Base-by-base conservation (phyloP, 495 filamentous ascomycete species). In the Choiromyces venosus region DNA sequence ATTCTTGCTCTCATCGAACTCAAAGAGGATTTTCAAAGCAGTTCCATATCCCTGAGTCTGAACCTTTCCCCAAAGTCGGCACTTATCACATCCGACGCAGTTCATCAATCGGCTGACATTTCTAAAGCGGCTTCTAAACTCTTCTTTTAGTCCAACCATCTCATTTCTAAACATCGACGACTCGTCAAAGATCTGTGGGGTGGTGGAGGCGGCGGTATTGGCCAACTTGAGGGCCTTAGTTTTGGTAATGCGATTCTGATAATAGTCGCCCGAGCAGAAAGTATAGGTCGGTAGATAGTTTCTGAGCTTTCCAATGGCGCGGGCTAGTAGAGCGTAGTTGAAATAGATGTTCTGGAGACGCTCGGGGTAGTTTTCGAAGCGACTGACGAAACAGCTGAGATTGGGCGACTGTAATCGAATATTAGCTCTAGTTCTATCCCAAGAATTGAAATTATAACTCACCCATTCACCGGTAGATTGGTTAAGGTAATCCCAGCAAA, bases 1-100 rank as follows among this genome's bases (percentile, higher is more conserved):
- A 70, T 90, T 87, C 67, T 91, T 89, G 75, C 89, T 90, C 82
- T 92, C 89, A 81, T 96, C 93, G 76, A 94, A 96, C 78, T 99
- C 96, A 79, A 98, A 99, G 2, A 99, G 85, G 1, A 99, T 90
- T 83, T 99, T 99, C 44, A 99, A 83, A 14, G 95, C 95, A 2
- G 95, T 93, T 42, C 95, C 96, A 80, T 97, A 98, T 21, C 95
- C 95, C 29, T 91, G 91, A 8, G 93, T 95, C 82, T 99, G 95
- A n/a, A 99, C 83, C 83, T 98, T 99, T 67, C 95, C 95, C 96
- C 95, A 99, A 4, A 99, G 88, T 21, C 95, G 89, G 84, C 95
- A 99, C 84, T 99, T 99, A 84, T 99, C 95, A 83, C 95, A 99
- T 33, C 95, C 95, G 21, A 98, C 95, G 82, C 95, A 99, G 83